phyloP scores from a whole-genome alignment of 805 yeast genomes.

The Saturnispora dispora region DNA sequence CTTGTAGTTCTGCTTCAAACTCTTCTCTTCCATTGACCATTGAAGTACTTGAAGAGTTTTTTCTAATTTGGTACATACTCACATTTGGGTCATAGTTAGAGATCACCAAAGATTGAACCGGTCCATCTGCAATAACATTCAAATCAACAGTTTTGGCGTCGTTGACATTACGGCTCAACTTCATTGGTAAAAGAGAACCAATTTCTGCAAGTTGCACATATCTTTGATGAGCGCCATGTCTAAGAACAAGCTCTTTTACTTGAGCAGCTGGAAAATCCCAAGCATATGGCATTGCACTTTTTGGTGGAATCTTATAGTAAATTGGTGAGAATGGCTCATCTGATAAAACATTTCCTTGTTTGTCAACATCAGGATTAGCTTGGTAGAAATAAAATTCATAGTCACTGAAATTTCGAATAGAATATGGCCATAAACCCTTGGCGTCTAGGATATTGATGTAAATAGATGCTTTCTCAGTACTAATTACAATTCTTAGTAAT shows the following conservation, averaged over 20 bases:
- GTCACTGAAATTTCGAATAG: slow-evolving; percentile 83
- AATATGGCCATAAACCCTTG: slow-evolving; percentile 80
- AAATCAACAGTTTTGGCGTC: slow-evolving; percentile 57
- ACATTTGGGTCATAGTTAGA: slow-evolving; percentile 71
- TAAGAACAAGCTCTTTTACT: slow-evolving; percentile 67
- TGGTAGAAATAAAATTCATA: slow-evolving; percentile 83
- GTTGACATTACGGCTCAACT: slow-evolving; percentile 28
- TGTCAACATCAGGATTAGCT: slow-evolving; percentile 61
- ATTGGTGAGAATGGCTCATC: slow-evolving; percentile 65
- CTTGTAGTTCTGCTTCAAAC: slow-evolving; percentile 48
- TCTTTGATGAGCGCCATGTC: slow-evolving; percentile 66
- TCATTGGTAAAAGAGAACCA: slow-evolving; percentile 83
- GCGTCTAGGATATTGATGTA: slow-evolving; percentile 71
- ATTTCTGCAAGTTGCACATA: slow-evolving; percentile 84
- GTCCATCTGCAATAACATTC: slow-evolving; percentile 94
- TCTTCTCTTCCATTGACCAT: slow-evolving; percentile 26
- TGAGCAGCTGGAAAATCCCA: slow-evolving; percentile 95
- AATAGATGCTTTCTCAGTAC: slow-evolving; percentile 74
- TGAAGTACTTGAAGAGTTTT: slow-evolving; percentile 26
- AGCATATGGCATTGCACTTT: slow-evolving; percentile 94
- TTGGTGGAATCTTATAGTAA: slow-evolving; percentile 72
- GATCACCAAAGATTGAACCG: slow-evolving; percentile 79
- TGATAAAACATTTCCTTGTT: slow-evolving; percentile 50
- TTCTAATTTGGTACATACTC: slow-evolving; percentile 58
- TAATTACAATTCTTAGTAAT: slow-evolving; percentile 60